A percentile compares a stretch with the other conserved stretches of the same genome.
Conservation (phyloP, 768 basidiomycete species). For the Amyloporia xantha region DNA sequence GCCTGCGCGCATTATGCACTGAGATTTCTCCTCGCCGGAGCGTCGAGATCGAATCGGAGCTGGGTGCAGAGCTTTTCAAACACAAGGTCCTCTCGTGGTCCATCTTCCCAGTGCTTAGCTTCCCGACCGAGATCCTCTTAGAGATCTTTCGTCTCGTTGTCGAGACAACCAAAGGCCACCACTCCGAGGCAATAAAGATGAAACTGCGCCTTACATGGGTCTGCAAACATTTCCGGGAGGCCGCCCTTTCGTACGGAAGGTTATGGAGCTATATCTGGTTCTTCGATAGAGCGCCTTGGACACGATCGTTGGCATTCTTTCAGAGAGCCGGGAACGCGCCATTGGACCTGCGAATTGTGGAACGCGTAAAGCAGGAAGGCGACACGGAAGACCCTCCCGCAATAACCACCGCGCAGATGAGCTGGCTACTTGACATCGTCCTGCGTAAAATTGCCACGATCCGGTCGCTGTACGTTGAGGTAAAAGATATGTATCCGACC, state of each 20-base stretch:
- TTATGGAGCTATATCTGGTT: conserved; percentile 56
- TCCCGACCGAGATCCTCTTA: conserved; percentile 60
- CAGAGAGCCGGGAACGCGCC: conserved; percentile 47
- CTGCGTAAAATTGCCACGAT: conserved; percentile 50
- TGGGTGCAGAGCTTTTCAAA: conserved; percentile 11
- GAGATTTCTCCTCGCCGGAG: conserved; percentile 15
- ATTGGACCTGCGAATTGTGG: conserved; percentile 59
- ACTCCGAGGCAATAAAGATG: not conserved
- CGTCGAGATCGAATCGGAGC: conserved; percentile 8
- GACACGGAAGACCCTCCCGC: conserved; percentile 7
- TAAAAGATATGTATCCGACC: conserved; percentile 49
- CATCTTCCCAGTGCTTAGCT: conserved; percentile 51
- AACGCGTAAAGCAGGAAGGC: conserved; percentile 22
- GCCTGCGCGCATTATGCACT: conserved; percentile 9
- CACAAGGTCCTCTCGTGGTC: conserved; percentile 29
- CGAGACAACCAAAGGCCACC: conserved; percentile 24
- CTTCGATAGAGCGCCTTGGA: conserved; percentile 41
- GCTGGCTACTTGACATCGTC: conserved; percentile 41
- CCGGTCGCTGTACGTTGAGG: conserved; percentile 51
- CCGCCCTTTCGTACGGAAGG: conserved; percentile 18
- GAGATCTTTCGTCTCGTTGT: conserved; percentile 56
- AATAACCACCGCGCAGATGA: conserved; percentile 39
- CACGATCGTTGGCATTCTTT: conserved; percentile 50
- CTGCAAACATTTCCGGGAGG: conserved; percentile 32
- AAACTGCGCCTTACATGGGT: conserved; percentile 53